phyloP scores from a whole-genome alignment of 352 stramenopile species.

The Phytophthora sp. region DNA sequence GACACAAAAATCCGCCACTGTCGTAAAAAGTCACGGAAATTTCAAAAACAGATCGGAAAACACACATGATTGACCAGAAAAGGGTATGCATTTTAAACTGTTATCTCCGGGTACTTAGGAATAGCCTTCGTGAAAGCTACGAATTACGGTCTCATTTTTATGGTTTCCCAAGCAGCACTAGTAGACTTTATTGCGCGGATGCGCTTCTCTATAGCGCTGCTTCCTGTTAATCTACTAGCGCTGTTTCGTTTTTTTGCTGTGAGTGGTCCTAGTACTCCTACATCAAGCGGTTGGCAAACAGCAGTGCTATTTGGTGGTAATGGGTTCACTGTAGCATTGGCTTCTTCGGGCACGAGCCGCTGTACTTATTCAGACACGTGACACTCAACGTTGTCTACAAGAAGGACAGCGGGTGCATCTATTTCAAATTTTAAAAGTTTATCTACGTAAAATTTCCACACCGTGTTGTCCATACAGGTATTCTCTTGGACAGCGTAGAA shows the following conservation, averaged over 20 bases:
- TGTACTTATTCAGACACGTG: not conserved
- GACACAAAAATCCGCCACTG: not conserved
- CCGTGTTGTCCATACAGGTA: not conserved
- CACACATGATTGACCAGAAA: not conserved
- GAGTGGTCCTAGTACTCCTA: not conserved
- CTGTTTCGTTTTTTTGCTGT: not conserved
- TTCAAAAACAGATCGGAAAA: not conserved
- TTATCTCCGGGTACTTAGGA: too few relatives aligned
- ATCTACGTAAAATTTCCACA: constrained; percentile 13
- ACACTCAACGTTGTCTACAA: not conserved
- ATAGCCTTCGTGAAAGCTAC: too few relatives aligned
- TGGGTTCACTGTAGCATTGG: not conserved
- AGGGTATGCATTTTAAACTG: not conserved
- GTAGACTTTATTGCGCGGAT: too few relatives aligned
- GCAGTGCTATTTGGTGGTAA: constrained; percentile 1
- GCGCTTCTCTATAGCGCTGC: not conserved
- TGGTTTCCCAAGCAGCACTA: not conserved
- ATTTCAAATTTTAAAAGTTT: constrained; percentile 18
- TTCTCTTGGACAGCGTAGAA: constrained; percentile 7
- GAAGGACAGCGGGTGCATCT: not conserved
- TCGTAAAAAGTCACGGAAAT: not conserved
- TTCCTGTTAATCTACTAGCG: not conserved
- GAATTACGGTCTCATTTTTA: not conserved
- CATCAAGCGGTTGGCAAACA: not conserved
- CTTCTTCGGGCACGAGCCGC: not conserved